Base-by-base conservation (phyloP, 306 rosid genomes). In the Malus orientalis region DNA sequence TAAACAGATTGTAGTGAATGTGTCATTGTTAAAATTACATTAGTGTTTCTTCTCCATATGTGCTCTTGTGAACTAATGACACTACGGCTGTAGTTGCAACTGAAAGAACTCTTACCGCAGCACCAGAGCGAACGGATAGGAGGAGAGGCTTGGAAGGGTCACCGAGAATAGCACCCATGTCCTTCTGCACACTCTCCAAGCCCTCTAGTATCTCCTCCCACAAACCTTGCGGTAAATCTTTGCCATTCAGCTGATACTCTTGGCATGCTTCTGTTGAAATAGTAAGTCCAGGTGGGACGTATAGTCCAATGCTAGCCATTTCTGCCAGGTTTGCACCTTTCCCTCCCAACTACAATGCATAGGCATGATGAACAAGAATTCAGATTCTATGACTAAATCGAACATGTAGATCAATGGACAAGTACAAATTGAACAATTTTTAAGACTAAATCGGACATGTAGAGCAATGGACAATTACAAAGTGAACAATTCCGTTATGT, bases 261-360 rank as follows among this genome's bases (percentile, higher is more conserved):
- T 92, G 97, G 77, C 99, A 95, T 59, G 97, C 97, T 81, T 92
- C 97, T 25, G 99, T 92, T 80, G 99, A 95, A 71, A 95, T 87
- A 65, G 99, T 95, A n/a, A 95, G 93, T 67, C 99, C 97, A 61
- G 97, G 92, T 0, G 97, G 99, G 70, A 95, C 97, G 2, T 93
- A 92, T 53, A 95, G 84, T 18, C 97, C 97, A 36, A 95, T 92
- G 84, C 86, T 90, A 60, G 99, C 93, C 99, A 95, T 95, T 85
- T 95, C 99, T 74, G 97, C 99, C 42, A 95, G 87, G 85, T 95
- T 95, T 22, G 99, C 97, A 11, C 99, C 99, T 80, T 95, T 95
- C 78, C 99, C 99, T 82, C 99, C 99, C 79, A 95, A 81, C 99
- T 95, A 67, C 45, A 76, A 49, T 60, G 27, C 69, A 27, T 40